Evolutionary conservation across 805 yeast species (phyloP), one percentile per base, ranked within the genome.

Genomic region (Ogataea ramenticola): DNA sequence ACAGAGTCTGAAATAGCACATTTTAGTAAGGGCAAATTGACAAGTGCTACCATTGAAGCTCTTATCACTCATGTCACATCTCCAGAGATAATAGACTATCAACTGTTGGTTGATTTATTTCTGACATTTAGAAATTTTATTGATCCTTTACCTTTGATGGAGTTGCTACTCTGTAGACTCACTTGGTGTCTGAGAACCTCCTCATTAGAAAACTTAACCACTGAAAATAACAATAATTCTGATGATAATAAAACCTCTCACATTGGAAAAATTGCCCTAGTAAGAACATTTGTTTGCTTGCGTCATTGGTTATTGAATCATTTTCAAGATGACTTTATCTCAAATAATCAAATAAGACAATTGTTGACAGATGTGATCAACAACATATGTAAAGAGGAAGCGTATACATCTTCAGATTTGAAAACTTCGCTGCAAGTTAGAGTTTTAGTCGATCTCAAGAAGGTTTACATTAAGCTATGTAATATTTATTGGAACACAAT

Each of bases 241-340:
- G n/a, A n/a, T n/a, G 56, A 55, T 34, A 10, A 19, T 7, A 7
- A 34, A 19, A 19, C 14, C 9, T 11, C 57, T 11, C 71, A 70
- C 47, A 56, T 73, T 3, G 95, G 95, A 1, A 75, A 80, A 46
- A 68, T 84, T 38, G 81, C 83, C 2, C 67, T 86, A 12, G 74
- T 90, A 32, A 72, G 98, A 54, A 82, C 95, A 0, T 91, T 90
- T 66, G 96, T 87, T 24, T 80, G 85, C 26, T 53, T 93, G 36
- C 76, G 97, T 55, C 96, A 87, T 65, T 91, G 98, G 96, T 61
- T 91, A 17, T 64, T 86, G 46, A 91, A 90, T 61, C 90, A 86
- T 60, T 93, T 88, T 55, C 72, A 79, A 36, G 91, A 86, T 57
- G 98, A 93, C 61, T 93, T 90, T 58, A 66, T 82, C 22, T 62